phyloP scores from a whole-genome alignment of 2,329 filamentous ascomycete genomes.

The Hortaea werneckii region DNA sequence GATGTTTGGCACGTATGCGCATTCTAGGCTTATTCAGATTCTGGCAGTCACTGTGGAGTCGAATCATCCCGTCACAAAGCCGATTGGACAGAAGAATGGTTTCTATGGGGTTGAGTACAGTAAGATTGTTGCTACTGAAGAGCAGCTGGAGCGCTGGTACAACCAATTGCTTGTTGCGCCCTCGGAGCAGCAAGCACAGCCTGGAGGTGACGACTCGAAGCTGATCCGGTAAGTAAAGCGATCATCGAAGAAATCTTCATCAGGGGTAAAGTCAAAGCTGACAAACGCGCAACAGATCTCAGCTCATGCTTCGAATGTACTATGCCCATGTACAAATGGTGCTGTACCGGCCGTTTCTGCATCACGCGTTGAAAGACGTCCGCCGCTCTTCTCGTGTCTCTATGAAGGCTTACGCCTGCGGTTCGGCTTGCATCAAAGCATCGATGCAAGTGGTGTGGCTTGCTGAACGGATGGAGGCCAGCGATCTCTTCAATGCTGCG shows the following conservation, averaged over 20 bases:
- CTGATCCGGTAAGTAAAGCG: background rate
- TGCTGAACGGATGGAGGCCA: constrained; percentile 9
- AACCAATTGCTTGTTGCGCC: background rate
- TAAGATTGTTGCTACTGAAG: constrained; percentile 5
- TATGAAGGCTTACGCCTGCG: constrained; percentile 11
- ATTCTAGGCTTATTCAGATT: constrained; percentile 6
- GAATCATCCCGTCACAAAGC: constrained; percentile 7
- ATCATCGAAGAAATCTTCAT: background rate
- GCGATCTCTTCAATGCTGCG: constrained; percentile 10
- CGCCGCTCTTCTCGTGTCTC: constrained; percentile 6
- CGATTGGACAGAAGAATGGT: constrained; percentile 6
- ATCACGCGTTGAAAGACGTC: constrained; percentile 8
- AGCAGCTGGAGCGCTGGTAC: background rate
- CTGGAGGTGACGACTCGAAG: background rate
- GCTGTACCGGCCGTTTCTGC: constrained; percentile 16
- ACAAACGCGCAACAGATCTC: constrained; percentile 3
- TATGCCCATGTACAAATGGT: constrained; percentile 13
- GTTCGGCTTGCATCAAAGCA: constrained; percentile 12
- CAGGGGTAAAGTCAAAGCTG: too few species aligned
- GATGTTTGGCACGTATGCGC: constrained; percentile 6
- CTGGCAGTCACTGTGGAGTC: constrained; percentile 4
- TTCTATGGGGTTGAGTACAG: constrained; percentile 8
- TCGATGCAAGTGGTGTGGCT: constrained; percentile 15
- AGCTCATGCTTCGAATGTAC: constrained; percentile 13
- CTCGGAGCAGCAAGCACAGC: constrained; percentile 1